Percentiles rank a stretch among this genome's conserved stretches.
These are phyloP conservation scores for Puccinia coronata DNA, from an alignment of 1,284 basidiomycete species.

Conservation along the genomic window DNA sequence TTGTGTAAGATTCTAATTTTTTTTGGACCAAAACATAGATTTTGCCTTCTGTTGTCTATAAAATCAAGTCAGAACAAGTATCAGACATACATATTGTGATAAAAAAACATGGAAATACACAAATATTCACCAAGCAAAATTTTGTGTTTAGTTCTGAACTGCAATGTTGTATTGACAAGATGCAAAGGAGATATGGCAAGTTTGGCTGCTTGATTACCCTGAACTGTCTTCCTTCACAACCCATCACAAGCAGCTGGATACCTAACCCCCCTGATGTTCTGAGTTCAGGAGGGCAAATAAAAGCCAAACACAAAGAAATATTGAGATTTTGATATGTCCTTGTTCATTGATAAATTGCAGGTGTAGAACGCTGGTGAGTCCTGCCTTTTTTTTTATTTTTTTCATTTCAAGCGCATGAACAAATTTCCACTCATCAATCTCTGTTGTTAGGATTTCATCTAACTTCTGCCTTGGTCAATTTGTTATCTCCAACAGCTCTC, in stretches of 20 bases:
- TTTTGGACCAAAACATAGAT: not conserved
- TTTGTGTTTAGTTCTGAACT: no score
- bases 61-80: not conserved
- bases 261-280: not conserved
- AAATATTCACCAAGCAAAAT: not conserved
- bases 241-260: no score
- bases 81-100: not conserved
- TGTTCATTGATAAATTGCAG: no score
- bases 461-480: constrained; percentile 6
- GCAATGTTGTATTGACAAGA: not conserved
- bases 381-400: no score
- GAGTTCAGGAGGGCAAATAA: not conserved
- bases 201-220: no score
- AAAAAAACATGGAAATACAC: no score
- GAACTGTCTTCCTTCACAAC: no score
- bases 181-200: no score
- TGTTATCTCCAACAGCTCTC: not conserved
- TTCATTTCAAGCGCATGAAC: not conserved
- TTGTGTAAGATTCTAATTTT: not conserved
- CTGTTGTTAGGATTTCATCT: not conserved
- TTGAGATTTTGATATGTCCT: not conserved
- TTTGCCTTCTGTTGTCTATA: no score
- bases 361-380: no score
- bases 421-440: not conserved
- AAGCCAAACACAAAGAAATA: not conserved